Evolutionary conservation across 2,329 filamentous ascomycete species (phyloP), one percentile per base, ranked within the genome.

Genomic region (Aspergillus arachidicola): DNA sequence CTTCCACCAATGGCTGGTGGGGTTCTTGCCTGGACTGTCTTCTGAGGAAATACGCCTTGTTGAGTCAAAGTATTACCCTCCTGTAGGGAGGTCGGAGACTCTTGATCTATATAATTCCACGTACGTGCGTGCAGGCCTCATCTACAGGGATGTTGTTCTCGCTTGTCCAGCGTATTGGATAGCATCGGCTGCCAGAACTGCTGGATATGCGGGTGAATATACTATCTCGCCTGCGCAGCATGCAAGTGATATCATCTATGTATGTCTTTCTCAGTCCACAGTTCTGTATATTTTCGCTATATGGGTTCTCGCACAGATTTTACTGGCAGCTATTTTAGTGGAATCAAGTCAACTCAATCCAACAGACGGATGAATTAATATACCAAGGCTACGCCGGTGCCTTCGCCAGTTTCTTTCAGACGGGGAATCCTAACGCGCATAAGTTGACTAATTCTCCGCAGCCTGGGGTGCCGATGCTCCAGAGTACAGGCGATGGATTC

Each of bases 151-250:
- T 69, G 75, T 84, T 0, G 83, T 87, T 0, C 80, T 89, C 9
- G 82, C 86, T 0, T 89, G 87, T 71, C 87, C 87, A 0, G 82
- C 82, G 2, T 85, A 84, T 64, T 89, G 86, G 87, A 78, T 85
- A 64, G 79, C 83, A 0, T 73, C 74, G 3, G 78, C 79, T 2
- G 82, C 84, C 1, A 71, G 73, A 1, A 72, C 72, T 19, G 78
- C 78, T 1, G 80, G 84, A 2, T 89, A 84, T 77, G 43, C 89
- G 26, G 83, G 84, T 2, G 85, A 89, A 71, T 89, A 89, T 67
- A 85, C 83, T 0, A 88, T 88, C 58, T 70, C 76, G 7, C 87
- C 87, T 0, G 86, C 87, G 0, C 85, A 81, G 63, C 87, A 89
- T 71, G 87, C 82, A 0, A 84, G 80, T 61, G 87, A 89, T 71